A percentile compares a stretch with the other conserved stretches of the same genome.
Evolutionary conservation across 169 alveolate genomes (phyloP).

Genomic region (Babesia caballi): DNA sequence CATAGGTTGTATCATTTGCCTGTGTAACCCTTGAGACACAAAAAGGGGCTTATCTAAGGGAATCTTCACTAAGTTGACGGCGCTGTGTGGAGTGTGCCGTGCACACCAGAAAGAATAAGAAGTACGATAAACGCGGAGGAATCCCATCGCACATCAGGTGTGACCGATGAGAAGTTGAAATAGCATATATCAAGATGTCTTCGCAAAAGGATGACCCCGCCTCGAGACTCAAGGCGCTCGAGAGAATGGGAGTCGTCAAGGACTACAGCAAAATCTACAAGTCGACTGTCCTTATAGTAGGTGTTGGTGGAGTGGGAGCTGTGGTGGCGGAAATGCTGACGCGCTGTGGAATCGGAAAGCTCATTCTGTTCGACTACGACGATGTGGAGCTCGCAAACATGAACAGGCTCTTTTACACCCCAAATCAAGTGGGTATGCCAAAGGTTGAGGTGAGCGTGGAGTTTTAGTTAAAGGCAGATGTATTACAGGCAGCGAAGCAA

Average conservation of each 20-base stretch:
- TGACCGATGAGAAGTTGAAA: too few relatives aligned
- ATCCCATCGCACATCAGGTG: too few relatives aligned
- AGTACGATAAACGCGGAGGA: too few relatives aligned
- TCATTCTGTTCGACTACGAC: slow-evolving; percentile 92
- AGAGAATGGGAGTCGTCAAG: slow-evolving; percentile 93
- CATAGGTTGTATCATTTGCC: too few relatives aligned
- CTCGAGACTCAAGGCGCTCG: slow-evolving; percentile 88
- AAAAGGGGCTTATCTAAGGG: too few relatives aligned
- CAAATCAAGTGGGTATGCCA: slow-evolving; percentile 86
- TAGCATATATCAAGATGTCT: too few relatives aligned
- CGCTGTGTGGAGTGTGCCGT: too few relatives aligned
- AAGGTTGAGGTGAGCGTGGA: slow-evolving; percentile 81
- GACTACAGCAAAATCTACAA: slow-evolving; percentile 84
- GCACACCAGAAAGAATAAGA: too few relatives aligned
- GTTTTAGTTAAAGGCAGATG: background rate
- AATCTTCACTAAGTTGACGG: too few relatives aligned
- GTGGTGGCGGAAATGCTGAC: slow-evolving; percentile 95
- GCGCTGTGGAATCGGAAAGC: slow-evolving; percentile 92
- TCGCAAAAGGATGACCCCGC: slow-evolving; percentile 77
- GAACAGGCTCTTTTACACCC: slow-evolving; percentile 92
- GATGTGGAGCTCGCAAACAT: slow-evolving; percentile 92
- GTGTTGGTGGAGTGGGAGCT: slow-evolving; percentile 96
- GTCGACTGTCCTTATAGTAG: slow-evolving; percentile 86
- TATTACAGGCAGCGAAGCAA: slow-evolving; percentile 84
- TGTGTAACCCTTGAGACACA: too few relatives aligned